These are phyloP conservation scores for Eimeria necatrix DNA, from an alignment of 169 alveolate genomes.

Conservation along the genomic window DNA sequence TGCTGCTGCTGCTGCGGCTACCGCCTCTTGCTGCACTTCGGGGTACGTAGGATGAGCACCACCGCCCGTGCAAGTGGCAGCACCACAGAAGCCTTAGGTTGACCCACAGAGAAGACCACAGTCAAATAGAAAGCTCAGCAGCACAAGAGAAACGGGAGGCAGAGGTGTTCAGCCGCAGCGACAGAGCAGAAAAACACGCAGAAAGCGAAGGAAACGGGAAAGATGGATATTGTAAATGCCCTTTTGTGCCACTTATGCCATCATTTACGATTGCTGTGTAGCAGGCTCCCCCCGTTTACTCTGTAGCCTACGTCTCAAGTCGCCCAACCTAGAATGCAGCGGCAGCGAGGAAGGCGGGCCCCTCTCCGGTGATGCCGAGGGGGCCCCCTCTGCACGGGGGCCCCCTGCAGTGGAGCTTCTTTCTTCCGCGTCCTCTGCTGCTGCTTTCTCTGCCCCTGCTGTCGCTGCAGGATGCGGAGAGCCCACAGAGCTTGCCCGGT, in stretches of 20 bases:
- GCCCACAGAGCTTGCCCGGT: constrained; percentile 48
- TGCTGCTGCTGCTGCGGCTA: neutral
- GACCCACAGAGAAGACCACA: neutral
- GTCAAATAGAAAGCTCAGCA: neutral
- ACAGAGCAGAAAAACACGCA: neutral
- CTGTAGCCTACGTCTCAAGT: constrained; percentile 21
- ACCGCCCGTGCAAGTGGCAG: neutral
- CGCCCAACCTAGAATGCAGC: constrained; percentile 35
- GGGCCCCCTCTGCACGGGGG: neutral
- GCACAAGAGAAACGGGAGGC: neutral
- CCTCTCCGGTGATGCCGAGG: constrained; percentile 24
- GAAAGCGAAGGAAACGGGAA: neutral
- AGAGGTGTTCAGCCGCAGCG: neutral
- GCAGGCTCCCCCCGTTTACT: constrained; percentile 34
- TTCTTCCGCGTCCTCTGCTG: neutral
- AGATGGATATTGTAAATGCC: neutral
- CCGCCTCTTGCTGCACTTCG: neutral
- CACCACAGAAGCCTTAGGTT: neutral
- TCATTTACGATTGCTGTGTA: constrained; percentile 2
- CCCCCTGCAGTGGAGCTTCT: neutral
- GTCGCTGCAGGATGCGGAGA: constrained; percentile 9
- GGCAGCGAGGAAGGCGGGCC: constrained; percentile 52
- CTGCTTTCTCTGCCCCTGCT: constrained; percentile 18
- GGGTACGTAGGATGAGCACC: neutral
- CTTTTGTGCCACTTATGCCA: neutral